These are phyloP conservation scores for Mycena latifolia DNA, from an alignment of 768 basidiomycete species.

Conservation along the genomic window DNA sequence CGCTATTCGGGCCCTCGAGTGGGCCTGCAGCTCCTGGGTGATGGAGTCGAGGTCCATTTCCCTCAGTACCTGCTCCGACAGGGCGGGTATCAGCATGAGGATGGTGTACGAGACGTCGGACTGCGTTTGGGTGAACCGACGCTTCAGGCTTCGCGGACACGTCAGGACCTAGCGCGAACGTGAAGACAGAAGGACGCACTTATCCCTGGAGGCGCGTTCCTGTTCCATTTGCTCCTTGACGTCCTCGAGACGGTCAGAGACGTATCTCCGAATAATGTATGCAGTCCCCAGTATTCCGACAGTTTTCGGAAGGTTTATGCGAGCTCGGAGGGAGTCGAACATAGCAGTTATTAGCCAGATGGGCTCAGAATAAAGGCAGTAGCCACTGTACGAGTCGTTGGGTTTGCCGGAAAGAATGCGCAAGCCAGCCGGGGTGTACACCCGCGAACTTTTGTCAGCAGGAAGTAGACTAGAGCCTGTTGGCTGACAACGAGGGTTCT, in stretches of 20 bases:
- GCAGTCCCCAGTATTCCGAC: conserved; percentile 58
- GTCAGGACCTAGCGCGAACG: conserved; percentile 4
- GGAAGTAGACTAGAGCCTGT: background rate
- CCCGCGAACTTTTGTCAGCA: background rate
- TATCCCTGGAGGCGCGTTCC: conserved; percentile 74
- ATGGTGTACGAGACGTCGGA: conserved; percentile 83
- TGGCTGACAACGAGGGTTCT: background rate
- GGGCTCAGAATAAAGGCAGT: background rate
- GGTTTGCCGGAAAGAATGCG: background rate
- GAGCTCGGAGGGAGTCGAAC: conserved; percentile 33
- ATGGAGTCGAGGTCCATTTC: conserved; percentile 76
- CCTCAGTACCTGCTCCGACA: conserved; percentile 63
- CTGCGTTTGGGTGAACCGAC: conserved; percentile 82
- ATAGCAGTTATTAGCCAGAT: conserved; percentile 11
- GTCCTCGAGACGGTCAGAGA: conserved; percentile 73
- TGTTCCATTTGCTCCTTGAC: conserved; percentile 71
- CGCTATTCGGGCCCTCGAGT: conserved; percentile 29
- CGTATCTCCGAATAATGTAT: conserved; percentile 74
- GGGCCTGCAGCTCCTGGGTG: conserved; percentile 59
- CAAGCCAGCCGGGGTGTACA: background rate
- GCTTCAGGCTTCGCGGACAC: conserved; percentile 64
- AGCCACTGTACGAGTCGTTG: background rate
- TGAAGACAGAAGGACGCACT: conserved; percentile 58
- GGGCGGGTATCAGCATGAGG: conserved; percentile 64
- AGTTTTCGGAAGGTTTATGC: conserved; percentile 28